phyloP scores from a whole-genome alignment of 805 yeast species.

The Starmerella floris region DNA sequence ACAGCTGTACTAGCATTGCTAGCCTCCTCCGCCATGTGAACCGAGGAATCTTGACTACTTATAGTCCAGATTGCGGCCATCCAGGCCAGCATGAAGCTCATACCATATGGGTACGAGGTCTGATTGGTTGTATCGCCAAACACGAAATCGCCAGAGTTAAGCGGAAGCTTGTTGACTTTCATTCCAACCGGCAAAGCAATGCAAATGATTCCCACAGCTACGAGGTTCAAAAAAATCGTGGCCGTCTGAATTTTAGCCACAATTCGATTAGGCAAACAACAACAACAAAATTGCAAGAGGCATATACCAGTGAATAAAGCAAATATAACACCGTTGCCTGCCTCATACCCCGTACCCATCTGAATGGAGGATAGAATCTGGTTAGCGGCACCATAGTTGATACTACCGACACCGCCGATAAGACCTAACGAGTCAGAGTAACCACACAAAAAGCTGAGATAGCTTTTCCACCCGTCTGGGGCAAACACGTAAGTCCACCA shows the following conservation, averaged over 20 bases:
- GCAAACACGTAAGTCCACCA: slow-evolving; percentile 58
- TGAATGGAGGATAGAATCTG: slow-evolving; percentile 32
- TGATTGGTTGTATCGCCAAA: slow-evolving; percentile 43
- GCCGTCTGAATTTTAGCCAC: slow-evolving; percentile 48
- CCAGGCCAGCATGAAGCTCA: slow-evolving; percentile 42
- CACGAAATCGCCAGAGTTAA: slow-evolving; percentile 41
- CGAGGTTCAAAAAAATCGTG: slow-evolving; percentile 43
- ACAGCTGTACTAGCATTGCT: slow-evolving; percentile 47
- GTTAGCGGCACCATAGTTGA: slow-evolving; percentile 57
- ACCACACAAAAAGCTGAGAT: slow-evolving; percentile 51
- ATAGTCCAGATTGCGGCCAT: slow-evolving; percentile 66
- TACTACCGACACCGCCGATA: slow-evolving; percentile 52
- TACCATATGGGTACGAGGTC: slow-evolving; percentile 44
- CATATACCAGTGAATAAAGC: slow-evolving; percentile 56
- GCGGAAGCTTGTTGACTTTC: slow-evolving; percentile 21
- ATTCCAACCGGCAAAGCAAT: slow-evolving; percentile 54
- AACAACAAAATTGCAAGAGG: slow-evolving; percentile 38
- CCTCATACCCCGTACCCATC: slow-evolving; percentile 37
- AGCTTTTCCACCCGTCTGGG: slow-evolving; percentile 36
- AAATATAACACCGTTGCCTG: slow-evolving; percentile 42
- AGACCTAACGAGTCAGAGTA: slow-evolving; percentile 55
- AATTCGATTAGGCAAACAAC: slow-evolving; percentile 44
- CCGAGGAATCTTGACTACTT: slow-evolving; percentile 58
- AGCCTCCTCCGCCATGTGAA: slow-evolving; percentile 64
- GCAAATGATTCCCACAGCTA: slow-evolving; percentile 40